Conservation (phyloP, 2,329 filamentous ascomycete species). For the Daldinia eschscholtzii region DNA sequence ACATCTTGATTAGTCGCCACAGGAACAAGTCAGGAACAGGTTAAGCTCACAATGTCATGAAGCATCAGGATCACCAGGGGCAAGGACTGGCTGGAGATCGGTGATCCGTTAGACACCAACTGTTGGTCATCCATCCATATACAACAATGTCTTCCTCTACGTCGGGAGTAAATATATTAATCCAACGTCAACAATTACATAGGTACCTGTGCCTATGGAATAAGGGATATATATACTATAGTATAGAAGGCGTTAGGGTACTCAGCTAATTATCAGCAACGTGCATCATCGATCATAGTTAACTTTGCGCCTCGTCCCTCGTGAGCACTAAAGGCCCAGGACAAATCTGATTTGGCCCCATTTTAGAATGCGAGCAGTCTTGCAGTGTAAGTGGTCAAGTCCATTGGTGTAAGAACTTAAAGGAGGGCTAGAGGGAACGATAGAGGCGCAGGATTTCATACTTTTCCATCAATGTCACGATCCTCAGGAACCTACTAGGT, state of each 20-base stretch:
- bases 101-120: not conserved
- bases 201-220: too few species aligned
- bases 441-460: conserved; percentile 23
- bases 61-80: conserved; percentile 36
- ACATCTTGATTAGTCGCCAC: conserved; percentile 16
- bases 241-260: conserved; percentile 12
- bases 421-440: conserved; percentile 10
- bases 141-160: not conserved
- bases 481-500: conserved; percentile 38
- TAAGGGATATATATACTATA: conserved; percentile 1
- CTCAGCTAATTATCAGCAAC: conserved; percentile 20
- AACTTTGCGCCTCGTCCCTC: conserved; percentile 8
- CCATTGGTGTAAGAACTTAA: not conserved
- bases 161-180: too few species aligned
- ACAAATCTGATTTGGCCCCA: not conserved
- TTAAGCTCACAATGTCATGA: conserved; percentile 28
- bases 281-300: conserved; percentile 10
- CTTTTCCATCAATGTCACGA: conserved; percentile 27
- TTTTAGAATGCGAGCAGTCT: not conserved
- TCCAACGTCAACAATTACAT: too few species aligned
- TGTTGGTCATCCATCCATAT: not conserved
- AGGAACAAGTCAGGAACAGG: conserved; percentile 40
- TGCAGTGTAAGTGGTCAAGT: too few species aligned
- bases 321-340: conserved; percentile 18
- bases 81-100: conserved; percentile 3